Percentiles rank a stretch among this genome's conserved stretches.
These are phyloP conservation scores for Lupinus albus DNA, from an alignment of 306 rosid species.

Conservation along the genomic window DNA sequence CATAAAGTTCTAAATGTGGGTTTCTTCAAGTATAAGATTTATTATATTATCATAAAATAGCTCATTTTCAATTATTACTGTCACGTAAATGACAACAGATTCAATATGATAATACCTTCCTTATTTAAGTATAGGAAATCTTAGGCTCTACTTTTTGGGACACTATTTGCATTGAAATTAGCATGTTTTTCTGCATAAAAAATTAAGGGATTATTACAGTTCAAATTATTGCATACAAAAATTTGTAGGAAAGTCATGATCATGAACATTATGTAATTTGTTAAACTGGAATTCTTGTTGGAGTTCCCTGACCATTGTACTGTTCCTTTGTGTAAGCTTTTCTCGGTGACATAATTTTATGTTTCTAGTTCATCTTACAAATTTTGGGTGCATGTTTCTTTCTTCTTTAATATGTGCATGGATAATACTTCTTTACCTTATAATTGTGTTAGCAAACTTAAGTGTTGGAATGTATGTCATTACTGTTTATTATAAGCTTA, in stretches of 20 bases:
- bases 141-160: neutral
- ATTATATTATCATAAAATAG: slow-evolving; percentile 9
- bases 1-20: slow-evolving; percentile 17
- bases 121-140: slow-evolving; percentile 13
- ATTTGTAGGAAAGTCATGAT: neutral
- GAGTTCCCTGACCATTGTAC: neutral
- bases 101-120: slow-evolving; percentile 8
- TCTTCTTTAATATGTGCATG: slow-evolving; percentile 11
- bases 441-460: neutral
- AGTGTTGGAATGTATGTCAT: neutral
- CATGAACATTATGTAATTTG: neutral
- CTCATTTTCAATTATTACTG: neutral
- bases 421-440: neutral
- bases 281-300: slow-evolving; percentile 1
- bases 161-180: neutral
- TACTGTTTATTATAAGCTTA: neutral
- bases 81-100: neutral
- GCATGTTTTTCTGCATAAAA: neutral
- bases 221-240: neutral
- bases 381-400: neutral
- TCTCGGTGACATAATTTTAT: neutral
- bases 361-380: too few relatives aligned
- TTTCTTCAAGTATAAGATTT: neutral
- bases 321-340: neutral
- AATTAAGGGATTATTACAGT: slow-evolving; percentile 11